These are phyloP conservation scores for Calonectria crousiana DNA, from an alignment of 2,329 filamentous ascomycete species.

Conservation along the genomic window DNA sequence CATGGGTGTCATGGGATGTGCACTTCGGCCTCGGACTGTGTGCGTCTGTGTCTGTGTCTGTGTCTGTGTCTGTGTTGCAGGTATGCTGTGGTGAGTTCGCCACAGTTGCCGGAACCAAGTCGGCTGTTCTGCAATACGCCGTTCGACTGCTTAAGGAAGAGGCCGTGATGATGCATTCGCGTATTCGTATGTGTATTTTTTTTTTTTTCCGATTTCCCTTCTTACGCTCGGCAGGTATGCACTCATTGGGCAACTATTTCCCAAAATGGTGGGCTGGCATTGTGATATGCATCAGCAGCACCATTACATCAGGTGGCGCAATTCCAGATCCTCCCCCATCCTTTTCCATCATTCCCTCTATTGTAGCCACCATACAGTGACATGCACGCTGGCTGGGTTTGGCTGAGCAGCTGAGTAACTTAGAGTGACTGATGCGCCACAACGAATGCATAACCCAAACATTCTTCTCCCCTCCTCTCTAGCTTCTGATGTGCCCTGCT, in stretches of 20 bases:
- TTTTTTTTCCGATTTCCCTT: background rate
- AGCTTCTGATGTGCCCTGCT: background rate
- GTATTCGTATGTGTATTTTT: slow-evolving; percentile 15
- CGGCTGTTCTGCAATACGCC: background rate
- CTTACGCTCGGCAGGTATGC: background rate
- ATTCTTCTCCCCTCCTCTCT: slow-evolving; percentile 10
- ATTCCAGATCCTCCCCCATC: slow-evolving; percentile 25
- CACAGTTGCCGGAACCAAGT: background rate
- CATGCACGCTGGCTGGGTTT: background rate
- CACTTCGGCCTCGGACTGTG: background rate
- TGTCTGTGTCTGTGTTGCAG: background rate
- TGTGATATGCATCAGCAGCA: slow-evolving; percentile 10
- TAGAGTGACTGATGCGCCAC: slow-evolving; percentile 1
- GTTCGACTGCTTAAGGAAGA: background rate
- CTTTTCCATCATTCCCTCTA: background rate
- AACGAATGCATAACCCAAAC: slow-evolving; percentile 2
- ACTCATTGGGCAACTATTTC: background rate
- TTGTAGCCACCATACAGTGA: background rate
- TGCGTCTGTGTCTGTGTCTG: background rate
- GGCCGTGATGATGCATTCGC: background rate
- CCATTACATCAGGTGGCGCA: slow-evolving; percentile 43
- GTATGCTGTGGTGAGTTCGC: background rate
- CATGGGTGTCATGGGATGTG: background rate
- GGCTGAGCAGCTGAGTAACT: background rate
- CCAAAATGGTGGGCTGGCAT: background rate